Evolutionary conservation across 352 stramenopile species (phyloP).

Genomic region (Peronospora destructor): DNA sequence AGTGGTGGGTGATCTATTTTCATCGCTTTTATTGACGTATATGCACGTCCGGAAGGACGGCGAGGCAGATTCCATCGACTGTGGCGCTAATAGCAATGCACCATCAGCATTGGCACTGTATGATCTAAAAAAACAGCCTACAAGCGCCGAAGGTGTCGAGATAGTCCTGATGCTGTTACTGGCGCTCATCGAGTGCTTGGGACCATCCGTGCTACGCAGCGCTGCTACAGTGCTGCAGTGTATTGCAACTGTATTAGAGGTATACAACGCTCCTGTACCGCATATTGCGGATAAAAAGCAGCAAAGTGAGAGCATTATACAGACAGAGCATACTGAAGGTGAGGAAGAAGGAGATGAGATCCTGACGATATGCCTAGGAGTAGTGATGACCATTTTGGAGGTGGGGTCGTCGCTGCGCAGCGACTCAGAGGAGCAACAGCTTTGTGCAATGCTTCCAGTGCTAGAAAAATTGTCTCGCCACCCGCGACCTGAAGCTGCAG

Average conservation of each 20-base stretch:
- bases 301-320: constrained; percentile 4
- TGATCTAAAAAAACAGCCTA: constrained; percentile 30
- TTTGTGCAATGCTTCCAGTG: constrained; percentile 55
- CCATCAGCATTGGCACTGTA: constrained; percentile 20
- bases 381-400: constrained; percentile 77
- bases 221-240: constrained; percentile 57
- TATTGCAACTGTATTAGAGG: constrained; percentile 61
- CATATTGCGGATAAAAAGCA: constrained; percentile 31
- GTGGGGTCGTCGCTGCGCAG: constrained; percentile 43
- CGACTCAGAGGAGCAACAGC: constrained; percentile 46
- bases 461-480: constrained; percentile 53
- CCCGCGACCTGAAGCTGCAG: constrained; percentile 51
- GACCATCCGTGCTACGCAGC: constrained; percentile 66
- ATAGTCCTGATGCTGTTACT: constrained; percentile 61
- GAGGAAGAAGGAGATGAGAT: constrained; percentile 62
- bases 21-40: constrained; percentile 67
- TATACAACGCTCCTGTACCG: constrained; percentile 32
- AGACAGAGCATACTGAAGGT: constrained; percentile 23
- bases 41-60: constrained; percentile 50
- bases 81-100: neutral
- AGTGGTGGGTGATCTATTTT: constrained; percentile 72
- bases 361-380: constrained; percentile 65
- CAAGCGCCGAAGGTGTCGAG: constrained; percentile 36
- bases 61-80: constrained; percentile 1
- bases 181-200: constrained; percentile 63